Conservation (phyloP, 208 protist genomes). For the Leptomonas seymouri region DNA sequence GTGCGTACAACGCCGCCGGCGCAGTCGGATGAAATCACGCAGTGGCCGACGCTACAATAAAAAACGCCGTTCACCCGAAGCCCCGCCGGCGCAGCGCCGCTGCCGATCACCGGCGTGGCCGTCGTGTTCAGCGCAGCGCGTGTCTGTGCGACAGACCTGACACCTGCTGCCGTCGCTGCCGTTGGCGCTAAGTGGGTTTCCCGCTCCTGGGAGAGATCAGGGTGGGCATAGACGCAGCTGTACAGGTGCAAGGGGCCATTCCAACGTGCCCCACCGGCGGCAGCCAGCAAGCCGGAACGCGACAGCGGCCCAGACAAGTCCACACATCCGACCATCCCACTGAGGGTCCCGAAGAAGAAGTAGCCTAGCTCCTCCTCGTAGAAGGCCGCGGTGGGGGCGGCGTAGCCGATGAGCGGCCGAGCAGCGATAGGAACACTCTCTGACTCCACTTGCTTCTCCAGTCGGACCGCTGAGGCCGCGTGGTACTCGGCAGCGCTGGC, state of each 20-base stretch:
- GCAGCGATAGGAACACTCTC: slow-evolving; percentile 46
- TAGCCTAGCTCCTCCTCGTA: slow-evolving; percentile 51
- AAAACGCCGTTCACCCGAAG: slow-evolving; percentile 53
- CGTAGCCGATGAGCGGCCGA: slow-evolving; percentile 72
- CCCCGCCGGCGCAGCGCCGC: background rate
- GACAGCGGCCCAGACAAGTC: slow-evolving; percentile 64
- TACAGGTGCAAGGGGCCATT: slow-evolving; percentile 45
- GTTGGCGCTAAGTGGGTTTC: background rate
- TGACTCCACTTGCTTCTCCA: slow-evolving; percentile 41
- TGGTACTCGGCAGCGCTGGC: slow-evolving; percentile 5
- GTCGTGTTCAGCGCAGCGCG: background rate
- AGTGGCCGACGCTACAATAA: slow-evolving; percentile 49
- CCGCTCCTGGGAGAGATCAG: background rate
- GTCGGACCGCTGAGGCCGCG: slow-evolving; percentile 42
- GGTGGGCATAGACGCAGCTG: slow-evolving; percentile 54
- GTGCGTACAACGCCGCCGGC: slow-evolving; percentile 69
- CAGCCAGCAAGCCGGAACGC: slow-evolving; percentile 50
- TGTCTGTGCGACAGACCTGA: background rate
- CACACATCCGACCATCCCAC: slow-evolving; percentile 71
- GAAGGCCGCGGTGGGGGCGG: slow-evolving; percentile 64
- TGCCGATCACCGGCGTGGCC: too few relatives aligned
- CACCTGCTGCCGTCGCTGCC: background rate
- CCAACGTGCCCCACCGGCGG: slow-evolving; percentile 24
- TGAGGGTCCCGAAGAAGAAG: slow-evolving; percentile 74
- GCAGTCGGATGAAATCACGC: slow-evolving; percentile 57